phyloP scores from a whole-genome alignment of 2,329 filamentous ascomycete species.

The Claviceps pusilla region DNA sequence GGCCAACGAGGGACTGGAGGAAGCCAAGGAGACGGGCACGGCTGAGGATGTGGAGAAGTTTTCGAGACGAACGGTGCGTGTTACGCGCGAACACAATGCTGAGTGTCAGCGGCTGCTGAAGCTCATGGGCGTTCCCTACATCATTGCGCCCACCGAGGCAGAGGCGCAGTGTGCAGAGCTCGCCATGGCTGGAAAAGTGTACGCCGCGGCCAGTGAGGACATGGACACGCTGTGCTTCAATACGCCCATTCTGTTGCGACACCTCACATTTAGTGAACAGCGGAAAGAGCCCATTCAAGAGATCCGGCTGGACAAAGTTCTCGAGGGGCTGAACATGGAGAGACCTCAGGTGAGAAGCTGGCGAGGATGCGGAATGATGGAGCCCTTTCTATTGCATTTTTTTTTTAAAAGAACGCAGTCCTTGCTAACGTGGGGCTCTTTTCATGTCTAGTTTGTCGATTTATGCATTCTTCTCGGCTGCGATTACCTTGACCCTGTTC shows the following conservation, averaged over 20 bases:
- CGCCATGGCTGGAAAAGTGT: slow-evolving; percentile 84
- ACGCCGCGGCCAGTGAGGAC: slow-evolving; percentile 90
- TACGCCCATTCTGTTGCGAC: slow-evolving; percentile 74
- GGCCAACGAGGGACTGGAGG: slow-evolving; percentile 76
- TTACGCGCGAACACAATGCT: slow-evolving; percentile 91
- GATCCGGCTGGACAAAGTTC: slow-evolving; percentile 72
- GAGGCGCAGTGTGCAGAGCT: slow-evolving; percentile 91
- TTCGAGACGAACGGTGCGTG: slow-evolving; percentile 77
- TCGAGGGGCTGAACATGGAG: slow-evolving; percentile 81
- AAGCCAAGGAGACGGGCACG: slow-evolving; percentile 93
- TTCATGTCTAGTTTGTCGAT: slow-evolving; percentile 63
- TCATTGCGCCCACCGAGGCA: slow-evolving; percentile 89
- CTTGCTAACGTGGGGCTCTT: slow-evolving; percentile 5
- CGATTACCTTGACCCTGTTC: slow-evolving; percentile 93
- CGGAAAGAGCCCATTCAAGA: slow-evolving; percentile 96
- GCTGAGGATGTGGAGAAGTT: slow-evolving; percentile 98
- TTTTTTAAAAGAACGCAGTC: neutral
- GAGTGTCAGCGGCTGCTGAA: slow-evolving; percentile 85
- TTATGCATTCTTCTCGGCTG: slow-evolving; percentile 94
- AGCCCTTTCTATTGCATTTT: neutral
- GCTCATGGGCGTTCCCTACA: slow-evolving; percentile 91
- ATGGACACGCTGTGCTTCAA: slow-evolving; percentile 98
- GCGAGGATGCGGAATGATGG: neutral
- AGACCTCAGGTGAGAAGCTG: slow-evolving; percentile 50
- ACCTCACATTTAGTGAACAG: slow-evolving; percentile 94